Percentiles rank a stretch among this genome's conserved stretches.
Conservation (phyloP, 805 yeast genomes). For the Maudiozyma barnettii region DNA sequence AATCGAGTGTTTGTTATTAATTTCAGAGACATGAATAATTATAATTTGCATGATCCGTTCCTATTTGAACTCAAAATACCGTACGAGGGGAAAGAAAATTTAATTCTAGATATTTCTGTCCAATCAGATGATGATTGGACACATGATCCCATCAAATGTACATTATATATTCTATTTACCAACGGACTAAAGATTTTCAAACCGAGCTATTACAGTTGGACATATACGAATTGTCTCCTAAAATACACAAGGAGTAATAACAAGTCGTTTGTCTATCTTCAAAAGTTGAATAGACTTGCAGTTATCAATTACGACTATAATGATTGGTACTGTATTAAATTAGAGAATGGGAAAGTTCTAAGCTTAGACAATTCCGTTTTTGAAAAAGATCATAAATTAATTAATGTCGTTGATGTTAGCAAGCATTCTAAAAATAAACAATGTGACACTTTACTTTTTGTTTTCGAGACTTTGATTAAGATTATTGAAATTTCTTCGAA, state of each 20-base stretch:
- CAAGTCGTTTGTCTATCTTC: slow-evolving; percentile 15
- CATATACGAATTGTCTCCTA: slow-evolving; percentile 15
- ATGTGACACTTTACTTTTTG: slow-evolving; percentile 7
- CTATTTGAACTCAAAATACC: slow-evolving; percentile 15
- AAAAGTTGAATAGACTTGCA: slow-evolving; percentile 21
- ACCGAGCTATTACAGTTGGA: slow-evolving; percentile 16
- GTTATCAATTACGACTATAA: slow-evolving; percentile 13
- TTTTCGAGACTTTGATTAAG: slow-evolving; percentile 11
- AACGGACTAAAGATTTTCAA: slow-evolving; percentile 18
- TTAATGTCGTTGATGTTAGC: slow-evolving; percentile 9
- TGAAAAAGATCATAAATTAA: slow-evolving; percentile 2
- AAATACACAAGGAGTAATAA: slow-evolving; percentile 18
- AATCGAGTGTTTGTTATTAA: background rate
- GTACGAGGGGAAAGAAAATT: slow-evolving; percentile 8
- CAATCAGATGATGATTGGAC: background rate
- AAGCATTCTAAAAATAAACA: background rate
- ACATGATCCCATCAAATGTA: background rate
- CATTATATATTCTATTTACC: slow-evolving; percentile 14
- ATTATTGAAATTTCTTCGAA: slow-evolving; percentile 11
- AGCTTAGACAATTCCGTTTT: slow-evolving; percentile 12
- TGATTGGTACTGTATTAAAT: slow-evolving; percentile 23
- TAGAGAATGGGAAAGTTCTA: slow-evolving; percentile 20
- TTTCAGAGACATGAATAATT: background rate
- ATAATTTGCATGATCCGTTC: background rate
- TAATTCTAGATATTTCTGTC: slow-evolving; percentile 14